Percentiles rank a stretch among this genome's conserved stretches.
Evolutionary conservation across 2,329 filamentous ascomycete genomes (phyloP).

Genomic region (Neonectria punicea): DNA sequence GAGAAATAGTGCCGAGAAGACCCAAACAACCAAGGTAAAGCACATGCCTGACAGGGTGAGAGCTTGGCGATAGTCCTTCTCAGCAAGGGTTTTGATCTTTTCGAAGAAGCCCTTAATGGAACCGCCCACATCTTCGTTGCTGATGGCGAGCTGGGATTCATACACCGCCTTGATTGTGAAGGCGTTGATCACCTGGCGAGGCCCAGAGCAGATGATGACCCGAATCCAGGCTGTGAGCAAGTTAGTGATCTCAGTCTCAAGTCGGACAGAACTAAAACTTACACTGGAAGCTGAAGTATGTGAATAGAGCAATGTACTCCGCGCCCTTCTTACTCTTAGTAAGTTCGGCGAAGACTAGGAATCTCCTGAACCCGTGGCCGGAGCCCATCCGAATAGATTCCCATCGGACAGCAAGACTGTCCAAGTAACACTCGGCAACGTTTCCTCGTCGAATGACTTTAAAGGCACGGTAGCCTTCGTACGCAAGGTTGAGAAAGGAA

Average conservation of each 20-base stretch:
- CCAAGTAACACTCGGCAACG: slow-evolving; percentile 91
- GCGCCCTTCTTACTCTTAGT: slow-evolving; percentile 92
- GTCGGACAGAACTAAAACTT: slow-evolving; percentile 41
- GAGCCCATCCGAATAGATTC: slow-evolving; percentile 82
- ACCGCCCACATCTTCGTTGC: slow-evolving; percentile 64
- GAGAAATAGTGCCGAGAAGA: slow-evolving; percentile 80
- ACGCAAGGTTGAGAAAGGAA: slow-evolving; percentile 83
- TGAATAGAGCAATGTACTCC: slow-evolving; percentile 90
- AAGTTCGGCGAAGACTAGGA: slow-evolving; percentile 90
- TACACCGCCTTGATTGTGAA: slow-evolving; percentile 89
- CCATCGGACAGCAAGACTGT: slow-evolving; percentile 84
- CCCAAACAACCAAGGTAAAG: slow-evolving; percentile 91
- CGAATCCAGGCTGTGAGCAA: slow-evolving; percentile 78
- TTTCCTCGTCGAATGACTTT: slow-evolving; percentile 86
- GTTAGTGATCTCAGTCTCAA: slow-evolving; percentile 25
- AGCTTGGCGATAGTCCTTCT: slow-evolving; percentile 80
- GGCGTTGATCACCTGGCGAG: slow-evolving; percentile 90
- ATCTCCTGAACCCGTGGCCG: slow-evolving; percentile 85
- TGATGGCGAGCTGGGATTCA: slow-evolving; percentile 73
- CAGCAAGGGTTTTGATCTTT: slow-evolving; percentile 79
- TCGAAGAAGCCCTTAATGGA: slow-evolving; percentile 81
- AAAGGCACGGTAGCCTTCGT: slow-evolving; percentile 82
- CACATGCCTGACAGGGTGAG: slow-evolving; percentile 90
- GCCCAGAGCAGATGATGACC: slow-evolving; percentile 89
- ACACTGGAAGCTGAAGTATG: slow-evolving; percentile 82